phyloP scores from a whole-genome alignment of 1,284 basidiomycete genomes.

The Malassezia japonica region DNA sequence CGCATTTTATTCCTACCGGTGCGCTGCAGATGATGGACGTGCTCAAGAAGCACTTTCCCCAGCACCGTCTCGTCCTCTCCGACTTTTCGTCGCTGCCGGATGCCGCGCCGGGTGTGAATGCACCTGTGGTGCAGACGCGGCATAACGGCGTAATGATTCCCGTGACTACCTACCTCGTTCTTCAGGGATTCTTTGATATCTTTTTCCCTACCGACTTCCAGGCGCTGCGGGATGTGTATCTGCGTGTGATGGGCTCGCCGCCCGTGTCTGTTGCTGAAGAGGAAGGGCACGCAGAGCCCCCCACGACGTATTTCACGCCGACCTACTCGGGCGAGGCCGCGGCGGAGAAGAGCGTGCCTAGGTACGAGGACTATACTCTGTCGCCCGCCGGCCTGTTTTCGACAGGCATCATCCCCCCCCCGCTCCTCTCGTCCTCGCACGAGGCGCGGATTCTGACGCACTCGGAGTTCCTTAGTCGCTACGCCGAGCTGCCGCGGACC shows the following conservation, averaged over 20 bases:
- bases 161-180: constrained; percentile 79
- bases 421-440: not conserved
- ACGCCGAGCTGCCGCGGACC: constrained; percentile 63
- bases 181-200: constrained; percentile 95
- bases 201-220: constrained; percentile 95
- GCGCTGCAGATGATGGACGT: constrained; percentile 74
- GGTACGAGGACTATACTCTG: constrained; percentile 7
- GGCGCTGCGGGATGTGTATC: constrained; percentile 52
- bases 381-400: not conserved
- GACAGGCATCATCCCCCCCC: constrained; percentile 13
- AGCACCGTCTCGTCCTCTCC: constrained; percentile 78
- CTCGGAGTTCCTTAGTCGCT: constrained; percentile 70
- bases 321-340: not conserved
- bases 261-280: not conserved
- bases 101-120: constrained; percentile 68
- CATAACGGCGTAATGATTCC: constrained; percentile 68
- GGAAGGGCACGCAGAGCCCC: not conserved
- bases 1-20: constrained; percentile 87
- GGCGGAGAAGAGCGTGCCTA: not conserved
- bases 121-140: constrained; percentile 92
- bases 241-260: constrained; percentile 26
- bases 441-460: constrained; percentile 51
- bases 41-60: constrained; percentile 74
- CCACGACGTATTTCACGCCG: constrained; percentile 1
- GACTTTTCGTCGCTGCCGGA: constrained; percentile 87